A percentile compares a stretch with the other conserved stretches of the same genome.
phyloP scores from a whole-genome alignment of 129 eudicot species.

The Kitagawia praeruptora region DNA sequence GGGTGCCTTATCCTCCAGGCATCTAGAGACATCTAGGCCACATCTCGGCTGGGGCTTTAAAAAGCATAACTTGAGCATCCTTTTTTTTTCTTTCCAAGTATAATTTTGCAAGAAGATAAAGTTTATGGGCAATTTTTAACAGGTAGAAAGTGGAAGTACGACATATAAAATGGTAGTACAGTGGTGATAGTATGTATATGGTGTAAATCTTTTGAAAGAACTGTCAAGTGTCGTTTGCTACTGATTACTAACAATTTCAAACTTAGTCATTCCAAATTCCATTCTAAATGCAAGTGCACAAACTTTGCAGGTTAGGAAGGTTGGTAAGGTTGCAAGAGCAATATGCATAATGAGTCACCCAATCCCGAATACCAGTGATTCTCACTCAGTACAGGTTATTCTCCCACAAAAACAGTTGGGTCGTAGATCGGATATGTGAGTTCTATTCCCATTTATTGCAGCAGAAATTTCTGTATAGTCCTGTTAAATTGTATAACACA shows the following conservation, averaged over 20 bases:
- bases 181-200: background rate
- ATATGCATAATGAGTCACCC: constrained; percentile 98
- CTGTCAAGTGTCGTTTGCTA: background rate
- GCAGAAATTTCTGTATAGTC: background rate
- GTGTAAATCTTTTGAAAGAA: background rate
- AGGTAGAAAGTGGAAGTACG: background rate
- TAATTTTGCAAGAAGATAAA: background rate
- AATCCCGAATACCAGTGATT: constrained; percentile 82
- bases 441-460: background rate
- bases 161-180: background rate
- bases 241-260: background rate
- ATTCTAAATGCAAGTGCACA: background rate
- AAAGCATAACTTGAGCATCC: background rate
- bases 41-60: background rate
- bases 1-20: background rate
- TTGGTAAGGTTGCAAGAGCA: constrained; percentile 94
- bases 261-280: background rate
- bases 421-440: constrained; percentile 97
- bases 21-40: background rate
- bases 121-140: background rate
- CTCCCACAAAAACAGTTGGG: constrained; percentile 97
- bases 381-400: constrained; percentile 89
- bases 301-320: constrained; percentile 68
- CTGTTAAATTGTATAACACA: background rate
- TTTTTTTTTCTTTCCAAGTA: background rate